Percentiles rank a stretch among this genome's conserved stretches.
phyloP scores from a whole-genome alignment of 2,329 filamentous ascomycete species.

The Ophiostoma australiae region DNA sequence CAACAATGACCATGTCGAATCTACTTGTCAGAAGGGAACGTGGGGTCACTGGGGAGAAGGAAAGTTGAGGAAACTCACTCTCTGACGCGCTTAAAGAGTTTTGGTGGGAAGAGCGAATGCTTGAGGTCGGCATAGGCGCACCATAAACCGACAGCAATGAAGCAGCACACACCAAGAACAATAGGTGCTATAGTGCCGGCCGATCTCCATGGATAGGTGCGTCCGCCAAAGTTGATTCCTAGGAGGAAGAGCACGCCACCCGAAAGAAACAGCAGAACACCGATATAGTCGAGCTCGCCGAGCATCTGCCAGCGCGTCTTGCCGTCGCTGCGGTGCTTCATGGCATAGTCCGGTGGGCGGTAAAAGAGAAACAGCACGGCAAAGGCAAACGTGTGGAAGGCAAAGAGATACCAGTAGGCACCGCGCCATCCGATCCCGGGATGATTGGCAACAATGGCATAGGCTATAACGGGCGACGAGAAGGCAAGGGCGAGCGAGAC shows the following conservation, averaged over 20 bases:
- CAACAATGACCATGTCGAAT: constrained; percentile 32
- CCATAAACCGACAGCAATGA: constrained; percentile 34
- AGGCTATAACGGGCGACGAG: not conserved
- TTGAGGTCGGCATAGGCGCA: constrained; percentile 30
- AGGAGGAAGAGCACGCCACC: constrained; percentile 24
- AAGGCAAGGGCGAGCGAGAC: constrained; percentile 23
- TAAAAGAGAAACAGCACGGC: constrained; percentile 33
- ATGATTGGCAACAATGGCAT: constrained; percentile 27
- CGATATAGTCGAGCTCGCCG: constrained; percentile 38
- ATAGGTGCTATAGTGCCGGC: constrained; percentile 30
- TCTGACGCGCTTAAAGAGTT: constrained; percentile 30
- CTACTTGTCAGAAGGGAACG: not conserved
- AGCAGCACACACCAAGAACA: constrained; percentile 29
- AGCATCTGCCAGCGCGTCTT: constrained; percentile 31
- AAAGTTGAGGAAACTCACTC: constrained; percentile 16
- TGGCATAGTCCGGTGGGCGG: constrained; percentile 36
- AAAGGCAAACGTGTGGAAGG: constrained; percentile 29
- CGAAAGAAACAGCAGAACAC: constrained; percentile 31
- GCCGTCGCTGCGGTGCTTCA: constrained; percentile 31
- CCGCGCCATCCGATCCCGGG: constrained; percentile 26
- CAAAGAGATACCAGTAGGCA: constrained; percentile 28
- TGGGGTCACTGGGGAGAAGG: not conserved
- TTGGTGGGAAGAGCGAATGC: constrained; percentile 33
- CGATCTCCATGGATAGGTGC: not conserved
- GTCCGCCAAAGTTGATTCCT: not conserved